Base-by-base conservation (phyloP, 345 rosid species). In the Citrus mangshanensis region DNA sequence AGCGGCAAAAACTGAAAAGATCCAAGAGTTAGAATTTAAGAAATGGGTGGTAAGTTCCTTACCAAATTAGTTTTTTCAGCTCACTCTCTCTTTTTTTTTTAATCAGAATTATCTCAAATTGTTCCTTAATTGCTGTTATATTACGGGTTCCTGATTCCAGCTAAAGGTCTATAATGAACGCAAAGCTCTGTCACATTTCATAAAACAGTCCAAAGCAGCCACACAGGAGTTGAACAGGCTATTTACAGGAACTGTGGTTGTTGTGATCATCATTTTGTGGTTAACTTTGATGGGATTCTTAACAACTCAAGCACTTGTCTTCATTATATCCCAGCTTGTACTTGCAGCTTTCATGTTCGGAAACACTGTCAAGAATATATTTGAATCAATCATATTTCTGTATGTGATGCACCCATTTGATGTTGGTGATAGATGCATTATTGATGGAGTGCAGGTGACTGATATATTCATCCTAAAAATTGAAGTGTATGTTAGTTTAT, bases 371-470 rank as follows among this genome's bases (percentile, higher is more conserved):
- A 92, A 76, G 87, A 88, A 87, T 0, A 75, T 87, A 10, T 91
- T 91, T 21, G 93, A 91, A 78, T 90, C 97, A 73, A 88, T 92
- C 78, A 85, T 94, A 46, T 92, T 94, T 72, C 92, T 94, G 34
- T 93, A 92, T 63, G 86, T 92, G 73, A 91, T 91, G 93, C 97
- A 92, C 75, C 98, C 95, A 28, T 92, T 82, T 68, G 97, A 89
- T 74, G 93, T 93, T 0, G 97, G 97, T 2, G 97, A 92, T 65
- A 91, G 93, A 19, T 92, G 95, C 14, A 93, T 93, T 22, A 79
- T 93, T 22, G 97, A 91, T 58, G 98, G 94, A 81, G 86, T 88
- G 22, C 93, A 91, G 91, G 98, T 88, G 77, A 78, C 58, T 69
- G 25, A 66, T 59, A 16, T 54, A 1, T 54, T 49, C 54, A n/a